Evolutionary conservation across 108 stramenopile genomes (phyloP).

Genomic region (Cyclotella distinguenda): DNA sequence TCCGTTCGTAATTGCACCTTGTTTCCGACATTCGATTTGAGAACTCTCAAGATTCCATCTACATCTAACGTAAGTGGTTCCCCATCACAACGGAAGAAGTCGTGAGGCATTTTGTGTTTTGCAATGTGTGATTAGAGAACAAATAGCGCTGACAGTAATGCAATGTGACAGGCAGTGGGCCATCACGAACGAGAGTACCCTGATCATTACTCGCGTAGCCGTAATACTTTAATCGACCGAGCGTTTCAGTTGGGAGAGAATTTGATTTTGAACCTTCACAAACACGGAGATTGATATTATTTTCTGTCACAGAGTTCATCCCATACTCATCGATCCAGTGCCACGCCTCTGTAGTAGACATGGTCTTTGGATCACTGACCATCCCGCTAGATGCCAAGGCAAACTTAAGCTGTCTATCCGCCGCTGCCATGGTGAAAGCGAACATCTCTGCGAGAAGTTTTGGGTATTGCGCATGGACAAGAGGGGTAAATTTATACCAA

Average conservation of each 20-base stretch:
- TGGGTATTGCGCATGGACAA: constrained; percentile 71
- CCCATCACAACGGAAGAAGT: constrained; percentile 76
- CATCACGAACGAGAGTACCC: not conserved
- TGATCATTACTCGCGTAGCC: constrained; percentile 19
- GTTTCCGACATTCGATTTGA: constrained; percentile 33
- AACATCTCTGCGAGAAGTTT: constrained; percentile 92
- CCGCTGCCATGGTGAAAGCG: constrained; percentile 85
- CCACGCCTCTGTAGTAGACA: constrained; percentile 41
- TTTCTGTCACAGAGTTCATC: not conserved
- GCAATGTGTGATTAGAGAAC: constrained; percentile 62
- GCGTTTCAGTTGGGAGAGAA: constrained; percentile 27
- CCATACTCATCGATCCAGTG: constrained; percentile 41
- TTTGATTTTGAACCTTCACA: constrained; percentile 28
- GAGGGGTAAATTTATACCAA: constrained; percentile 68
- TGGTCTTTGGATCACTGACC: constrained; percentile 54
- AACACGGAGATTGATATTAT: constrained; percentile 4
- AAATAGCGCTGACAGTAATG: constrained; percentile 63
- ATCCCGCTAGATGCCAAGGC: constrained; percentile 64
- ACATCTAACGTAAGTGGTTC: constrained; percentile 59
- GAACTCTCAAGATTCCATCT: constrained; percentile 41
- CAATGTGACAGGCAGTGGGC: constrained; percentile 39
- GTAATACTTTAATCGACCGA: constrained; percentile 25
- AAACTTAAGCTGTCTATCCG: constrained; percentile 67
- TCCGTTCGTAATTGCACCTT: constrained; percentile 30
- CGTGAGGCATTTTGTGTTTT: constrained; percentile 69